These are phyloP conservation scores for Datura wrightii DNA, from an alignment of 257 asterid species.

Conservation along the genomic window DNA sequence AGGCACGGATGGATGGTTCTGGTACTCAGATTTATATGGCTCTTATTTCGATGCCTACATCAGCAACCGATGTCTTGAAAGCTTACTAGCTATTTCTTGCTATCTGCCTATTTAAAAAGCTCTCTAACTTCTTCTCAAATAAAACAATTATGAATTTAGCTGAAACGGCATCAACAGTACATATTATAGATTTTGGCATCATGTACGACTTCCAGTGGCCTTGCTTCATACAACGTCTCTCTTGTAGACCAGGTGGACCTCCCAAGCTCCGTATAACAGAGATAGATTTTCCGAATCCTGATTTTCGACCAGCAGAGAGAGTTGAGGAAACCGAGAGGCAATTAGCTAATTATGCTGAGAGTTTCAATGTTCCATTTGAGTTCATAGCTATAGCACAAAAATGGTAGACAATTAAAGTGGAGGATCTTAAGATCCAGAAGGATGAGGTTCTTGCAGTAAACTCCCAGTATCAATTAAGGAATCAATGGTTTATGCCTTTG, in stretches of 20 bases:
- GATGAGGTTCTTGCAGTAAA: slow-evolving; percentile 53
- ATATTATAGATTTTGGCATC: slow-evolving; percentile 55
- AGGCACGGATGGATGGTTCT: slow-evolving; percentile 56
- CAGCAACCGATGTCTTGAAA: slow-evolving; percentile 49
- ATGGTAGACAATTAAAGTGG: slow-evolving; percentile 50
- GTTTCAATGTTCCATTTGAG: slow-evolving; percentile 50
- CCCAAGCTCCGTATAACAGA: slow-evolving; percentile 58
- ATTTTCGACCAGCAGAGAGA: slow-evolving; percentile 51
- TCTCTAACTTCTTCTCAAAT: slow-evolving; percentile 48
- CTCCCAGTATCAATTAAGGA: slow-evolving; percentile 42
- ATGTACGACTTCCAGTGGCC: slow-evolving; percentile 62
- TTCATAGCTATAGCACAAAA: slow-evolving; percentile 53
- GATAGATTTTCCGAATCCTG: slow-evolving; percentile 53
- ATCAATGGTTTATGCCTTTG: too few species aligned
- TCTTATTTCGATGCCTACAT: slow-evolving; percentile 41
- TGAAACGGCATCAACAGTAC: slow-evolving; percentile 42
- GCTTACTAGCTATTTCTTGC: slow-evolving; percentile 57
- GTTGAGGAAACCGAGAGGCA: slow-evolving; percentile 57
- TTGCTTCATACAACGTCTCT: slow-evolving; percentile 50
- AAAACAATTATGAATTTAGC: slow-evolving; percentile 45
- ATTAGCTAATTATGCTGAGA: slow-evolving; percentile 48
- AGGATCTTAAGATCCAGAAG: slow-evolving; percentile 47
- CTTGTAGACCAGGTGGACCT: slow-evolving; percentile 48
- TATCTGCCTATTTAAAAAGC: slow-evolving; percentile 51
- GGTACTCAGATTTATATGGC: slow-evolving; percentile 51